Percentiles rank a stretch among this genome's conserved stretches.
Conservation (phyloP, 2,329 filamentous ascomycete genomes). For the Colletotrichum sp. region DNA sequence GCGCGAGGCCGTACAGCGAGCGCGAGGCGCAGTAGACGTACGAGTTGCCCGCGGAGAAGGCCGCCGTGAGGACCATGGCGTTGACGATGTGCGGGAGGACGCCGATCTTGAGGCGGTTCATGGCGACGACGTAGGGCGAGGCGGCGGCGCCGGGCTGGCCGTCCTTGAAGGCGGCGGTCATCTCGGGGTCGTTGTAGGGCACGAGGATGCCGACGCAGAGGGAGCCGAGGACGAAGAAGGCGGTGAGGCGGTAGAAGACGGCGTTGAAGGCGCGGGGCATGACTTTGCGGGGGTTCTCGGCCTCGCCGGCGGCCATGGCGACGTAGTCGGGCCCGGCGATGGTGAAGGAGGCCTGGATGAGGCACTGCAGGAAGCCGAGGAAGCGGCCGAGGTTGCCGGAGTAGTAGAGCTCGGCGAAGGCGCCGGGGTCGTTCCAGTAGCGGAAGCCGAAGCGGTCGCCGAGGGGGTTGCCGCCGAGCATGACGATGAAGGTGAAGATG, state of each 20-base stretch:
- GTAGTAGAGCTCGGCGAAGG: constrained; percentile 70
- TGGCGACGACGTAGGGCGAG: constrained; percentile 70
- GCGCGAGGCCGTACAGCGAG: constrained; percentile 69
- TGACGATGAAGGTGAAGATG: constrained; percentile 79
- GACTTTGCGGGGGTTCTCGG: constrained; percentile 70
- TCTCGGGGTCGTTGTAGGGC: constrained; percentile 67
- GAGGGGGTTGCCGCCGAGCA: constrained; percentile 81
- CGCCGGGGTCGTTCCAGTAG: constrained; percentile 69
- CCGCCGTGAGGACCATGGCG: constrained; percentile 70
- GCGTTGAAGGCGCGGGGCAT: constrained; percentile 79
- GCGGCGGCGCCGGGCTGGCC: constrained; percentile 70
- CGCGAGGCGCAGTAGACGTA: constrained; percentile 69
- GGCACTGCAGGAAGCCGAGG: constrained; percentile 76
- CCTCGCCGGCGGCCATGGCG: constrained; percentile 67
- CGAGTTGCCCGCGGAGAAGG: constrained; percentile 71
- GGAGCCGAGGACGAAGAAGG: constrained; percentile 77
- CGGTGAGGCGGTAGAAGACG: constrained; percentile 77
- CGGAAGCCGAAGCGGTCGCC: constrained; percentile 74
- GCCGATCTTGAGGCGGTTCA: constrained; percentile 67
- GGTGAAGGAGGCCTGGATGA: constrained; percentile 73
- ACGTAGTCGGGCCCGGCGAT: constrained; percentile 56
- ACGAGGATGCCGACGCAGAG: constrained; percentile 75
- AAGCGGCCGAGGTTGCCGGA: constrained; percentile 71
- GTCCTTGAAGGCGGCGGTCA: constrained; percentile 63
- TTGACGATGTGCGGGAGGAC: constrained; percentile 75